Evolutionary conservation across 352 stramenopile species (phyloP).

Genomic region (Aphanomyces astaci): DNA sequence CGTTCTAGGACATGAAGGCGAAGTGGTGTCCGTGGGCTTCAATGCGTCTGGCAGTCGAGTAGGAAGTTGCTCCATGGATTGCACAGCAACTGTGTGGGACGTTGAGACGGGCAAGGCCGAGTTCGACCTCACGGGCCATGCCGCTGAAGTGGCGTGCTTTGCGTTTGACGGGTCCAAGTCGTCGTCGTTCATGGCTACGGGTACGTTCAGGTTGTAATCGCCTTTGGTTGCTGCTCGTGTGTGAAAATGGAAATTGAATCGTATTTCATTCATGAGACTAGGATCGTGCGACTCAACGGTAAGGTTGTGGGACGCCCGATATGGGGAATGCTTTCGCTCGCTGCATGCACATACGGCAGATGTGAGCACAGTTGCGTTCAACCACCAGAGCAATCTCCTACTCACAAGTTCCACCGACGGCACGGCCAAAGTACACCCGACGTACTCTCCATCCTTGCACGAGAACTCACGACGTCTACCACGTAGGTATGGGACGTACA

Average conservation of each 20-base stretch:
- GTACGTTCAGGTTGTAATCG: not conserved
- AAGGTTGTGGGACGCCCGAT: slow-evolving; percentile 61
- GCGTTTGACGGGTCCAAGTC: slow-evolving; percentile 39
- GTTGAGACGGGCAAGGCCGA: slow-evolving; percentile 38
- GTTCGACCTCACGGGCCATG: slow-evolving; percentile 45
- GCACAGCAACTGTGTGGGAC: slow-evolving; percentile 59
- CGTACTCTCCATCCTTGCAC: not conserved
- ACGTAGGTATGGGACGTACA: slow-evolving; percentile 57
- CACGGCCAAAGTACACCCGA: slow-evolving; percentile 32
- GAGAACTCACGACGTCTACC: not conserved
- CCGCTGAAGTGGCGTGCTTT: slow-evolving; percentile 56
- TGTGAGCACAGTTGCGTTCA: slow-evolving; percentile 55
- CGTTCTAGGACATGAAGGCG: slow-evolving; percentile 48
- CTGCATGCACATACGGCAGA: slow-evolving; percentile 49
- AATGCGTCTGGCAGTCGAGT: slow-evolving; percentile 34
- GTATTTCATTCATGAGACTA: not conserved
- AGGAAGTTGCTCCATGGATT: slow-evolving; percentile 65
- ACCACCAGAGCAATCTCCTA: slow-evolving; percentile 47
- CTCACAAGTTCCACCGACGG: slow-evolving; percentile 46
- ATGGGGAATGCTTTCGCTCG: slow-evolving; percentile 60
- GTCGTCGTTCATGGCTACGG: slow-evolving; percentile 37
- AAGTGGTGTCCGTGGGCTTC: slow-evolving; percentile 51
- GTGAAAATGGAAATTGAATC: not conserved
- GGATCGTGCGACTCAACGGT: slow-evolving; percentile 61
- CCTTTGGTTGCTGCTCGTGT: not conserved